Base-by-base conservation (phyloP, 2,329 filamentous ascomycete genomes). In the Orbilia javanica region DNA sequence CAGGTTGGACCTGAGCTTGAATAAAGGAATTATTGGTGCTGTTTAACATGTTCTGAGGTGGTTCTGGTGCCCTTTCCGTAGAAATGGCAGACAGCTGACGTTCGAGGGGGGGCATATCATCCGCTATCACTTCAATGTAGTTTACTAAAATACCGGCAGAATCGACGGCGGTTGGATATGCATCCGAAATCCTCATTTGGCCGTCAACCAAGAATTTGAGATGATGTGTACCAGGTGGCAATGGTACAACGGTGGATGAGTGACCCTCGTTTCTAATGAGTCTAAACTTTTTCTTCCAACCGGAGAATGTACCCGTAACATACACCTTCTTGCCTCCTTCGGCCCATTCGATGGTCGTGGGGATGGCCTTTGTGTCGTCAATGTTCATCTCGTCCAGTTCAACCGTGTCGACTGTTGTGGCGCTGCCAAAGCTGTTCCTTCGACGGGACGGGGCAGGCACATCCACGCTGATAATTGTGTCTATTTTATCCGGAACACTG, bases 71-170 rank as follows among this genome's bases (percentile, higher is more conserved):
- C 66, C 81, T 79, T 55, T 82, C 82, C 20, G 80, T 79, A 13
- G 67, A 79, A 25, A 82, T 82, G 25, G 74, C 72, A n/a, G 81
- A 80, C 18, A 79, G 71, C 27, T 80, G 69, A 27, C 81, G 80
- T 25, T 81, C 81, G 57, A 84, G 82, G 27, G 83, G 82, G 10
- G 87, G 86, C 31, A 90, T 85, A 82, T 94, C 91, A 70, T 94
- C 91, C 39, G 93, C 90, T 82, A 89, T 93, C 79, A 98, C 92
- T 86, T 99, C 96, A 82, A 99, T 93, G 84, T 98, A 99, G 85
- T 99, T 99, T 85, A 99, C 95, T 18, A 99, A 87, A 83, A 97
- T 97, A 85, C 98, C 98, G 80, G 94, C 96, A 84, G 96, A 97
- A 84, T 99, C 96, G 74, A 99, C 96, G 1, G 96, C 97, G 0